Evolutionary conservation across 2,329 filamentous ascomycete species (phyloP), one percentile per base, ranked within the genome.

Genomic region (Talaromyces albobiverticillius): DNA sequence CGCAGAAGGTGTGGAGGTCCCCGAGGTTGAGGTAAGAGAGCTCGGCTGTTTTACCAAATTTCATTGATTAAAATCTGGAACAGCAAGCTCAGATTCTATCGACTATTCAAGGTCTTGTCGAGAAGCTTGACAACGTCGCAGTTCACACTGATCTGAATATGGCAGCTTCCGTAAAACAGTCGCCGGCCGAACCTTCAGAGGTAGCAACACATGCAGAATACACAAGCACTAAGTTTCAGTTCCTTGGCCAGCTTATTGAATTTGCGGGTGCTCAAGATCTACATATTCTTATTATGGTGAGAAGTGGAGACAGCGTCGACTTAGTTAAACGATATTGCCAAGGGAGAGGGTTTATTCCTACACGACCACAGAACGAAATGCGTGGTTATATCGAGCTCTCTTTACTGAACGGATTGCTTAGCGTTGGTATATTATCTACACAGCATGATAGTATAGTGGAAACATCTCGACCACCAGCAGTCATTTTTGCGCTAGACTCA

Each of bases 191-290:
- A 32, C 60, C 70, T 6, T 58, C 64, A 42, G 68, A 71, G 52
- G 68, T 76, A 56, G 71, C 75, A 5, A 63, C 70, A 4, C 77
- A 74, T 71, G 75, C 73, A 4, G 74, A 77, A 52, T 76, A 77
- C 57, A 75, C 72, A 7, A 76, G 75, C 46, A 67, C 74, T 9
- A 78, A 78, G 57, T 78, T 77, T 41, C 61, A 70, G 18, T 69
- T 77, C 18, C 64, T 78, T 4, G 70, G 71, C n/a, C 68, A 73
- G 51, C 62, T 77, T 13, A 66, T 76, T 25, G 67, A 75, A 40
- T 57, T 68, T 14, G 66, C 67, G 2, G 64, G 62, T 20, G 59
- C 53, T 4, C 60, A 64, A 48, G 69, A 73, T 46, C 58, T 72
- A 11, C 73, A 76, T 51, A 54, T 77, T 13, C 65, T 76, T 14